Conservation (phyloP, 2,329 filamentous ascomycete species). For the Penicillium sp. region DNA sequence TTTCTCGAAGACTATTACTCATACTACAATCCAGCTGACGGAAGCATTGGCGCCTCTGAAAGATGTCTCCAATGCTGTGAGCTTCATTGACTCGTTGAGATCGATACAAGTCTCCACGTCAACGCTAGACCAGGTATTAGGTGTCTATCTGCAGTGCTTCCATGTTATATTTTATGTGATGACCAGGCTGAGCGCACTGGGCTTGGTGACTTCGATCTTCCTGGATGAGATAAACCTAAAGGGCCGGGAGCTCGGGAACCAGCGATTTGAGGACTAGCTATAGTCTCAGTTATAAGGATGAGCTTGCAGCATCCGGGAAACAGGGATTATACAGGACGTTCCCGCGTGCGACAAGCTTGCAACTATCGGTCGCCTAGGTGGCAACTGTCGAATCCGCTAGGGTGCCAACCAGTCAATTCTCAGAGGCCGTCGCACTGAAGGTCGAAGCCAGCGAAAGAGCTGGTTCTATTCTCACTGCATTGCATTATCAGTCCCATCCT, state of each 20-base stretch:
- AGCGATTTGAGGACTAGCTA: neutral
- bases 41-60: neutral
- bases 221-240: neutral
- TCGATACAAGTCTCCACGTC: neutral
- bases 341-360: neutral
- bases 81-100: neutral
- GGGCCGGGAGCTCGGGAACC: neutral
- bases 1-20: neutral
- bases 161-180: neutral
- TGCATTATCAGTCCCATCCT: too few relatives aligned
- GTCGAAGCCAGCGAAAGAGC: too few relatives aligned
- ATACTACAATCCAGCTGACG: neutral
- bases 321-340: neutral
- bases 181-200: neutral
- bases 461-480: too few relatives aligned
- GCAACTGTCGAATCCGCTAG: too few relatives aligned
- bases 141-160: neutral
- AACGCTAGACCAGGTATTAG: neutral
- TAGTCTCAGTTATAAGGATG: neutral
- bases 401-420: too few relatives aligned
- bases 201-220: neutral
- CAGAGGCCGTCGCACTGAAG: too few relatives aligned
- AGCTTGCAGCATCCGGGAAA: neutral
- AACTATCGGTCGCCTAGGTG: neutral
- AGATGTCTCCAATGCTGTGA: neutral